phyloP scores from a whole-genome alignment of 1,284 basidiomycete species.

The Erythrobasidium hasegawianum region DNA sequence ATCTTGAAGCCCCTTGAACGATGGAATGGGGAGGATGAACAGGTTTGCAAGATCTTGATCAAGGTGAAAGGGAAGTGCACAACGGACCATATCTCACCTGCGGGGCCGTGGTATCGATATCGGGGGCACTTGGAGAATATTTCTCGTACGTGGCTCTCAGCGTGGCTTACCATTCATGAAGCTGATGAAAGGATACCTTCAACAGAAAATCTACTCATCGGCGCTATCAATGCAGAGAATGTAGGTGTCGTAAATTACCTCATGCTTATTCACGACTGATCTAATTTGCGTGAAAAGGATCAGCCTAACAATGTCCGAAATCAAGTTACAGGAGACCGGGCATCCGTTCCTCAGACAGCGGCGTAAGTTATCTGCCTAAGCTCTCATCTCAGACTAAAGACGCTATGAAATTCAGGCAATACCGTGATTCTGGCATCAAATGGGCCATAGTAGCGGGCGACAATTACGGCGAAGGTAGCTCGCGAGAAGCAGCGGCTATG shows the following conservation, averaged over 20 bases:
- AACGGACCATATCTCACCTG: constrained; percentile 70
- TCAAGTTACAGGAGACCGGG: constrained; percentile 81
- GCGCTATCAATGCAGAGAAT: constrained; percentile 84
- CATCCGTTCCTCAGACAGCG: constrained; percentile 75
- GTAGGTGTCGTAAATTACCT: too few species aligned
- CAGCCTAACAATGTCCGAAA: constrained; percentile 94
- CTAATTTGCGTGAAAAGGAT: constrained; percentile 51
- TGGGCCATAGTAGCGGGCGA: constrained; percentile 58
- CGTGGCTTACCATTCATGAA: too few species aligned
- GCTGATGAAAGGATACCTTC: too few species aligned
- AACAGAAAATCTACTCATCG: constrained; percentile 85
- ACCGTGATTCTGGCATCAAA: constrained; percentile 83
- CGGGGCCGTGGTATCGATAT: constrained; percentile 99
- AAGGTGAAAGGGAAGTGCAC: constrained; percentile 99
- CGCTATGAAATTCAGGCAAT: too few species aligned
- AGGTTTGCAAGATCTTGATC: constrained; percentile 87
- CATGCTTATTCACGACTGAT: too few species aligned
- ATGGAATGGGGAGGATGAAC: constrained; percentile 89
- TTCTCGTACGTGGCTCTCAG: constrained; percentile 94
- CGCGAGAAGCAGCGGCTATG: constrained; percentile 75
- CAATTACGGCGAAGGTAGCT: constrained; percentile 98
- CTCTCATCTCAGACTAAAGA: too few species aligned
- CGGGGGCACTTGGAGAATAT: constrained; percentile 99
- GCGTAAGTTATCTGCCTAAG: too few species aligned
- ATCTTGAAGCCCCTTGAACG: constrained; percentile 82